Evolutionary conservation across 2,329 filamentous ascomycete species (phyloP), one percentile per base, ranked within the genome.

Genomic region (Colletotrichum sansevieriae): DNA sequence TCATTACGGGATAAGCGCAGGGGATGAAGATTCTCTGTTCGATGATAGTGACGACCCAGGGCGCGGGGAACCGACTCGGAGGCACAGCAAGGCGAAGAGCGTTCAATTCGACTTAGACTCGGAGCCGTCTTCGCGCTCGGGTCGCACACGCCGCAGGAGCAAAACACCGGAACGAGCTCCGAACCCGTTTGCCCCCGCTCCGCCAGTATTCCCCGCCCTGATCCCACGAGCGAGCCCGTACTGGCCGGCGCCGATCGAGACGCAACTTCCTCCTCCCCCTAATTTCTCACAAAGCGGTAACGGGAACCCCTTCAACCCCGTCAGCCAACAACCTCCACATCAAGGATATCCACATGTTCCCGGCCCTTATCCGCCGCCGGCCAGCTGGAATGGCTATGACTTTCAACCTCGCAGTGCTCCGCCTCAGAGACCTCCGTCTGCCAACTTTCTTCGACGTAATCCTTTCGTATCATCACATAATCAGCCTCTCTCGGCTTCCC

Each of bases 271-370:
- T 3, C 43, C 43, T 43, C 39, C n/a, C 39, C 12, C 39, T 7
- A 13, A 51, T 8, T 51, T 51, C n/a, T 54, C 49, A 10, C n/a
- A 33, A 25, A 43, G 54, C 35, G 22, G 13, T 18, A 35, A 18
- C 37, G 37, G 35, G 37, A 56, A 56, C 22, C 54, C 54, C 7
- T 56, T 56, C 37, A 43, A 22, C 10, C 35, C 54, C 35, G 18
- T 55, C 35, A 18, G 37, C 18, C 52, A n/a, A 15, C 20, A 29
- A 20, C 54, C 54, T 6, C 35, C 37, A 33, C 37, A 56, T 13
- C 20, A 43, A 11, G 18, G 29, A 12, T 25, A 39, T 20, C 35
- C 44, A 11, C 22, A 18, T 11, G n/a, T 9, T 47, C 20, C 20
- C 44, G n/a, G n/a, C 12, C 18, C 44, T 47, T 13, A 22, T 47